A percentile compares a stretch with the other conserved stretches of the same genome.
Conservation (phyloP, 768 basidiomycete genomes). For the Lentinula boryana region DNA sequence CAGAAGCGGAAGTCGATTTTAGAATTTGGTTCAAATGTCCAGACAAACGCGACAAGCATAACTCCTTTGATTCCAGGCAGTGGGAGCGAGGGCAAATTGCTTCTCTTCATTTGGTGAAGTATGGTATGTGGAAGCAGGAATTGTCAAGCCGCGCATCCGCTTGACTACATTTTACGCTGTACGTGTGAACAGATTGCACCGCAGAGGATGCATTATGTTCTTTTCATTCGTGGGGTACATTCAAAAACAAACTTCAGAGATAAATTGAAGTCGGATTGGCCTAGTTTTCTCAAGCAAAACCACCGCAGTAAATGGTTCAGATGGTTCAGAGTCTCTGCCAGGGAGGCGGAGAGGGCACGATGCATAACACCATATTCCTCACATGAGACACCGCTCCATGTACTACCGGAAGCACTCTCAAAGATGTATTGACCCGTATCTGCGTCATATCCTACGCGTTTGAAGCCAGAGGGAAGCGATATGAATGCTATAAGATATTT, state of each 20-base stretch:
- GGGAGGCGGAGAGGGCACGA: background rate
- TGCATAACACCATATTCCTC: background rate
- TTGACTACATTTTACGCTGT: background rate
- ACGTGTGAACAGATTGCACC: background rate
- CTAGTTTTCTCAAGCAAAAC: background rate
- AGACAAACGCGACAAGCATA: background rate
- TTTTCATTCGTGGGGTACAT: background rate
- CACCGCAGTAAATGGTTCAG: background rate
- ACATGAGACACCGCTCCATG: background rate
- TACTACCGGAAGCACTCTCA: constrained; percentile 22
- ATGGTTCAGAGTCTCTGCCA: background rate
- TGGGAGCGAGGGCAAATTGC: background rate
- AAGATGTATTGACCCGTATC: constrained; percentile 46
- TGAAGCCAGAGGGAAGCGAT: constrained; percentile 41
- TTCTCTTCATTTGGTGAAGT: background rate
- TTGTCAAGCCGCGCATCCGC: background rate
- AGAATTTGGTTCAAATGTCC: background rate
- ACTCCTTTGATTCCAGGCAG: background rate
- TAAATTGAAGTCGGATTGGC: background rate
- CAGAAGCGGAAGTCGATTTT: no score
- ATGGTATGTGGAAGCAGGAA: background rate
- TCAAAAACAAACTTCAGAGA: background rate
- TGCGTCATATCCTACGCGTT: constrained; percentile 46
- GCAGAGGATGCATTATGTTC: background rate
- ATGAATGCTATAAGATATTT: constrained; percentile 22